These are phyloP conservation scores for Penicillium decumbens DNA, from an alignment of 2,329 filamentous ascomycete genomes.

Conservation along the genomic window DNA sequence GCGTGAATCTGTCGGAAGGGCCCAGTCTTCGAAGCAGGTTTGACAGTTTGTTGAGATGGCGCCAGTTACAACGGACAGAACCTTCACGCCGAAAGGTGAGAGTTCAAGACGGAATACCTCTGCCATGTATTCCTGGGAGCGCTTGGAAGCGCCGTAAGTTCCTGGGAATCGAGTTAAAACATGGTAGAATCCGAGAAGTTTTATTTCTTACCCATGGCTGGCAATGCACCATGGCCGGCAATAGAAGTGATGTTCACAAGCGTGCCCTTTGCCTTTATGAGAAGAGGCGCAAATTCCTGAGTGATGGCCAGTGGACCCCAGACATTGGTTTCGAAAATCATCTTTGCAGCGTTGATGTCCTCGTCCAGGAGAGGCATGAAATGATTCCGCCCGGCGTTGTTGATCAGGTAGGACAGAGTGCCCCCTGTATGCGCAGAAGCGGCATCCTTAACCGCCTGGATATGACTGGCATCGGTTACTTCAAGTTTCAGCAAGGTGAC, in stretches of 20 bases:
- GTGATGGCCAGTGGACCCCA: constrained; percentile 16
- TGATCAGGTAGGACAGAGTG: constrained; percentile 37
- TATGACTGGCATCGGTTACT: constrained; percentile 23
- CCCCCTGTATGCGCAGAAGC: constrained; percentile 27
- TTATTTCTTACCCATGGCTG: constrained; percentile 26
- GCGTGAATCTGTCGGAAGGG: constrained; percentile 14
- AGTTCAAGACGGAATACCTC: constrained; percentile 26
- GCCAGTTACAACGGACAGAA: constrained; percentile 18
- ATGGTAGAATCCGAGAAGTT: neutral
- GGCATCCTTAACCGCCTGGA: constrained; percentile 24
- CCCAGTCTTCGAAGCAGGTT: constrained; percentile 16
- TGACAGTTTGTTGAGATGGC: constrained; percentile 16
- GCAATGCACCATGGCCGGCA: constrained; percentile 18
- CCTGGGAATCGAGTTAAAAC: constrained; percentile 1
- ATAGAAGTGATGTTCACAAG: constrained; percentile 25
- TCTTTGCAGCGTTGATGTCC: constrained; percentile 30
- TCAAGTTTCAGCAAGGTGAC: constrained; percentile 30
- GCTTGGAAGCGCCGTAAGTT: constrained; percentile 22
- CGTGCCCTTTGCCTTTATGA: constrained; percentile 20
- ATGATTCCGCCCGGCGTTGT: constrained; percentile 40
- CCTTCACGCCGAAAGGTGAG: constrained; percentile 16
- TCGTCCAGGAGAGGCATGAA: constrained; percentile 38
- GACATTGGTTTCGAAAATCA: constrained; percentile 17
- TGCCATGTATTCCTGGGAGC: constrained; percentile 19
- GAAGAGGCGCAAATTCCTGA: constrained; percentile 24